Evolutionary conservation across 495 filamentous ascomycete species (phyloP).

Genomic region (Aspergillus leporis): DNA sequence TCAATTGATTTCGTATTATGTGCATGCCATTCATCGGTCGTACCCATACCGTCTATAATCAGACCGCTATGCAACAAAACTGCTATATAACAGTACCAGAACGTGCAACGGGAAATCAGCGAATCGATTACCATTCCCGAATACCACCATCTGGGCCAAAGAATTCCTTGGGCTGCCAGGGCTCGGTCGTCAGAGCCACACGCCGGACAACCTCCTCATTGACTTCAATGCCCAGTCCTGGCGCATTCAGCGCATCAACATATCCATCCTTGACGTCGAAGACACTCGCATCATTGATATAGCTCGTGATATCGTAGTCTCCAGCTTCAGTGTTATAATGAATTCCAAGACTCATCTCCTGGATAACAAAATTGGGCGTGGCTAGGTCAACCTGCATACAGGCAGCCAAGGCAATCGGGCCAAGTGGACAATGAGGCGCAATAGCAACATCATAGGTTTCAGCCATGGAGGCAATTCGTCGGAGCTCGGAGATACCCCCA

Average conservation of each 20-base stretch:
- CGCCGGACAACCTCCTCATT: slow-evolving; percentile 65
- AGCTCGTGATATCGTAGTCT: slow-evolving; percentile 65
- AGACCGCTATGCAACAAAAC: slow-evolving; percentile 17
- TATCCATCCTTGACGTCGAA: slow-evolving; percentile 68
- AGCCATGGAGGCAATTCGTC: slow-evolving; percentile 69
- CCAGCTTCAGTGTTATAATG: slow-evolving; percentile 71
- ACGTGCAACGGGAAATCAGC: background rate
- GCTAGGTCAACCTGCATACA: slow-evolving; percentile 66
- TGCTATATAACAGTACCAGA: background rate
- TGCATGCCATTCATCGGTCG: background rate
- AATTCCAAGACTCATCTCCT: slow-evolving; percentile 80
- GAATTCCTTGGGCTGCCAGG: slow-evolving; percentile 64
- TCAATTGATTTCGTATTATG: background rate
- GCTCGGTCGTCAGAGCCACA: slow-evolving; percentile 48
- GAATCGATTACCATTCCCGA: slow-evolving; percentile 63
- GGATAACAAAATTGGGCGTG: slow-evolving; percentile 72
- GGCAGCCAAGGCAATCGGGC: slow-evolving; percentile 74
- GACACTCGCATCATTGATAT: slow-evolving; percentile 60
- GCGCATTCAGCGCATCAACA: slow-evolving; percentile 60
- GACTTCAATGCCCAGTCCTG: slow-evolving; percentile 74
- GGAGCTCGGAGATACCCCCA: slow-evolving; percentile 74
- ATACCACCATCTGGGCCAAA: slow-evolving; percentile 69
- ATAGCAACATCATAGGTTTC: slow-evolving; percentile 78
- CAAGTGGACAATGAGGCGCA: slow-evolving; percentile 77
- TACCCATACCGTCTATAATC: background rate